These are phyloP conservation scores for Xerocomus brunneocitrinus DNA, from an alignment of 768 basidiomycete genomes.

Conservation along the genomic window DNA sequence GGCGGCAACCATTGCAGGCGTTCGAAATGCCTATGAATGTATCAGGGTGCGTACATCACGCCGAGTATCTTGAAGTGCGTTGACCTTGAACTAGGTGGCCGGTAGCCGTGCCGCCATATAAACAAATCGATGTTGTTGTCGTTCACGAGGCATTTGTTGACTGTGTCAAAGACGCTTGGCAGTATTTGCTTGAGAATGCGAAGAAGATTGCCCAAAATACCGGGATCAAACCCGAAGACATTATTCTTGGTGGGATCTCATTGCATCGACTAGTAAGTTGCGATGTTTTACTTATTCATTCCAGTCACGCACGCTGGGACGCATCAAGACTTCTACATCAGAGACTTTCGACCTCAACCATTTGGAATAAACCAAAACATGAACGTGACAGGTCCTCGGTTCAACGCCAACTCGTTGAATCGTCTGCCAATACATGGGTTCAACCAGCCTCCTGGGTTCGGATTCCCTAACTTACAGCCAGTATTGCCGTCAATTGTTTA, in stretches of 20 bases:
- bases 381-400: not conserved
- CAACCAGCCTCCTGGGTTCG: constrained; percentile 13
- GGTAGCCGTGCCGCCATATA: constrained; percentile 35
- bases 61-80: not conserved
- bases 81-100: constrained; percentile 36
- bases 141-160: constrained; percentile 30
- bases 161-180: constrained; percentile 37
- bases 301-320: constrained; percentile 40
- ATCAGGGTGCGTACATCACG: constrained; percentile 28
- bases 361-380: constrained; percentile 12
- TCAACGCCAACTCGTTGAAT: constrained; percentile 7
- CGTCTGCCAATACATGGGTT: constrained; percentile 14
- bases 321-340: constrained; percentile 38
- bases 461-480: constrained; percentile 15
- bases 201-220: constrained; percentile 28
- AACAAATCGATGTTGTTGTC: constrained; percentile 37
- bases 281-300: not conserved
- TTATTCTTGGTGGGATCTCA: constrained; percentile 37
- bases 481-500: constrained; percentile 38
- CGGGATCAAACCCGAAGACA: constrained; percentile 37
- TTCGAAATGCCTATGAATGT: constrained; percentile 30
- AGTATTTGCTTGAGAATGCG: constrained; percentile 32
- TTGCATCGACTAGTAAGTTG: not conserved
- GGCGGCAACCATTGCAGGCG: constrained; percentile 30
- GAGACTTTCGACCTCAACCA: constrained; percentile 29